These are phyloP conservation scores for Capronia epimyces DNA, from an alignment of 2,329 filamentous ascomycete species.

Conservation along the genomic window DNA sequence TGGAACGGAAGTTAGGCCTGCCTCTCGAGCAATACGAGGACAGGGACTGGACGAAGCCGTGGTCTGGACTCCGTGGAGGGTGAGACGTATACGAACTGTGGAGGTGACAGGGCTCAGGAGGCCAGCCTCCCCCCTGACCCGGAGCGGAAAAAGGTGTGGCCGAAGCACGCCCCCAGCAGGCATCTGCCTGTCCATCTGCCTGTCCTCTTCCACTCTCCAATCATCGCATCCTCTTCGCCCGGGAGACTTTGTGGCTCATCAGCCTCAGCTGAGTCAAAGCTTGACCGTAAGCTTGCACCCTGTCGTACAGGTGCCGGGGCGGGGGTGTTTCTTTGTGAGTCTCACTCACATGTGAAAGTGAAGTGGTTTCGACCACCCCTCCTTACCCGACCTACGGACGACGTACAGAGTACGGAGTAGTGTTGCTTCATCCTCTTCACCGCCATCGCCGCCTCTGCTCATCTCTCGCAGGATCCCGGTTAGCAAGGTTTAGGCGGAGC, in stretches of 20 bases:
- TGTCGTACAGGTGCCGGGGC: too few relatives aligned
- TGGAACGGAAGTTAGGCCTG: neutral
- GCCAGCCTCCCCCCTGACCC: neutral
- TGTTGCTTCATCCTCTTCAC: neutral
- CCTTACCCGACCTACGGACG: too few relatives aligned
- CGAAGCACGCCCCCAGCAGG: neutral
- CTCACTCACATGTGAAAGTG: conserved; percentile 1
- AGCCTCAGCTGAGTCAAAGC: conserved; percentile 4
- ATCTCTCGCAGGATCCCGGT: neutral
- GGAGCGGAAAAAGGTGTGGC: neutral
- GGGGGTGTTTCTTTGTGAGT: too few relatives aligned
- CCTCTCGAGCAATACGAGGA: neutral
- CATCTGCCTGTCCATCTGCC: neutral
- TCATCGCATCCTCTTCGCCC: neutral
- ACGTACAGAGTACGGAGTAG: neutral
- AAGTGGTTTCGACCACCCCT: neutral
- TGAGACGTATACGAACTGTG: neutral
- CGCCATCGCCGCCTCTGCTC: neutral
- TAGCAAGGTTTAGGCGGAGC: neutral
- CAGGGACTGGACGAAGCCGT: neutral
- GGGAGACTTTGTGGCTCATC: conserved; percentile 1
- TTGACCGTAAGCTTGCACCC: too few relatives aligned
- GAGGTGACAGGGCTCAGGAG: neutral
- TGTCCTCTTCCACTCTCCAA: neutral
- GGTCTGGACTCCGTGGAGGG: neutral